Evolutionary conservation across 257 asterid species (phyloP).

Genomic region (Petrea volubilis): DNA sequence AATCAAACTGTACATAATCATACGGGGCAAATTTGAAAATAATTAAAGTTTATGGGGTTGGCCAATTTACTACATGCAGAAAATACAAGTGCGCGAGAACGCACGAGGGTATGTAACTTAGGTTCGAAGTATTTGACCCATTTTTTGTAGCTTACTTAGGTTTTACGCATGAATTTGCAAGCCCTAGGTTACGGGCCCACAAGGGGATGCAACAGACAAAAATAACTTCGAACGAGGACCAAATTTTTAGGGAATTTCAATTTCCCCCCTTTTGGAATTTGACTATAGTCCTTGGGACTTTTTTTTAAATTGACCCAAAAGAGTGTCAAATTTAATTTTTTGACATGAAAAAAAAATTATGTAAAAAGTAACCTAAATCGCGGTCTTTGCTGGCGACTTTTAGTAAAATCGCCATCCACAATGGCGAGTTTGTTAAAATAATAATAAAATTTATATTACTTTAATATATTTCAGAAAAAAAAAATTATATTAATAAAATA

Average conservation of each 20-base stretch:
- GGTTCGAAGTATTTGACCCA: slow-evolving; percentile 31
- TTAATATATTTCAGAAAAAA: too few species aligned
- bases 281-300: slow-evolving; percentile 12
- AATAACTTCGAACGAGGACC: slow-evolving; percentile 20
- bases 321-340: too few species aligned
- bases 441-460: too few species aligned
- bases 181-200: slow-evolving; percentile 19
- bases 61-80: background rate
- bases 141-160: slow-evolving; percentile 29
- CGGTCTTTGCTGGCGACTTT: too few species aligned
- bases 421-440: too few species aligned
- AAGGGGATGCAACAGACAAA: slow-evolving; percentile 15
- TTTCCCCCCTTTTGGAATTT: slow-evolving; percentile 12
- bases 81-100: background rate
- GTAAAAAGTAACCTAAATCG: too few species aligned
- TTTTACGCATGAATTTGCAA: slow-evolving; percentile 34
- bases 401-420: too few species aligned
- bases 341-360: too few species aligned
- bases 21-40: background rate
- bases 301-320: too few species aligned
- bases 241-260: slow-evolving; percentile 27
- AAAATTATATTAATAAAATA: too few species aligned
- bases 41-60: background rate
- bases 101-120: slow-evolving; percentile 17
- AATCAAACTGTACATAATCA: background rate